Percentiles rank a stretch among this genome's conserved stretches.
Conservation (phyloP, 495 filamentous ascomycete genomes). For the Thermothielavioides terrestris region DNA sequence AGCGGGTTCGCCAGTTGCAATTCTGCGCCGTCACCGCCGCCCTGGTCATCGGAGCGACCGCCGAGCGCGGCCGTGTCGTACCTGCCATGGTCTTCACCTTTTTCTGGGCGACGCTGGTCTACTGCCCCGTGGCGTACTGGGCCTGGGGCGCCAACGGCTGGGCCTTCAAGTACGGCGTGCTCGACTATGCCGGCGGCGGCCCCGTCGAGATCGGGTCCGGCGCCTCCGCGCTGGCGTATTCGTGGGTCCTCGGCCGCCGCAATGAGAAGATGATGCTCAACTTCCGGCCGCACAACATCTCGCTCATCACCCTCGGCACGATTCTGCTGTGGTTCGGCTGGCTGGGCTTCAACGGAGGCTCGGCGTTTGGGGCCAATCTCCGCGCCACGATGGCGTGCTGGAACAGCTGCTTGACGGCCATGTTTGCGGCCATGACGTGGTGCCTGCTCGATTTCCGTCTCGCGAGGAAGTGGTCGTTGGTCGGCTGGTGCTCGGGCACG, state of each 20-base stretch:
- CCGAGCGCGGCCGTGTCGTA: constrained; percentile 86
- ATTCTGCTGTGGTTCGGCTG: constrained; percentile 97
- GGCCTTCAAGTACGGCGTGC: constrained; percentile 82
- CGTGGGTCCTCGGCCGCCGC: constrained; percentile 86
- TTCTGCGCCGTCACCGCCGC: constrained; percentile 90
- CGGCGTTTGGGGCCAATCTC: constrained; percentile 91
- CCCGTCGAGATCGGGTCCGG: constrained; percentile 97
- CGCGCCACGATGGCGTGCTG: constrained; percentile 94
- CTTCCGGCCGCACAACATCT: constrained; percentile 96
- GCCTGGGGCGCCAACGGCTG: constrained; percentile 91
- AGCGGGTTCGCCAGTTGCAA: constrained; percentile 59
- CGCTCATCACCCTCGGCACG: constrained; percentile 90
- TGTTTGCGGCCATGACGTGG: constrained; percentile 84
- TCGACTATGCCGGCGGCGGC: constrained; percentile 95
- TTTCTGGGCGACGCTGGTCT: constrained; percentile 93
- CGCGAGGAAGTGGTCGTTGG: constrained; percentile 97
- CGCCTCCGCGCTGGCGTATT: constrained; percentile 87
- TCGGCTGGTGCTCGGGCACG: constrained; percentile 94
- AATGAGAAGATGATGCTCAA: constrained; percentile 99
- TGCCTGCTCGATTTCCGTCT: constrained; percentile 87
- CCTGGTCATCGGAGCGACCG: constrained; percentile 85
- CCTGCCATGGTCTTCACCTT: constrained; percentile 95
- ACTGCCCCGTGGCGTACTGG: constrained; percentile 95
- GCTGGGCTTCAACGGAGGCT: constrained; percentile 98
- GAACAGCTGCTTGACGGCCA: constrained; percentile 90